phyloP scores from a whole-genome alignment of 345 rosid genomes.

The Bruguiera sexangula region DNA sequence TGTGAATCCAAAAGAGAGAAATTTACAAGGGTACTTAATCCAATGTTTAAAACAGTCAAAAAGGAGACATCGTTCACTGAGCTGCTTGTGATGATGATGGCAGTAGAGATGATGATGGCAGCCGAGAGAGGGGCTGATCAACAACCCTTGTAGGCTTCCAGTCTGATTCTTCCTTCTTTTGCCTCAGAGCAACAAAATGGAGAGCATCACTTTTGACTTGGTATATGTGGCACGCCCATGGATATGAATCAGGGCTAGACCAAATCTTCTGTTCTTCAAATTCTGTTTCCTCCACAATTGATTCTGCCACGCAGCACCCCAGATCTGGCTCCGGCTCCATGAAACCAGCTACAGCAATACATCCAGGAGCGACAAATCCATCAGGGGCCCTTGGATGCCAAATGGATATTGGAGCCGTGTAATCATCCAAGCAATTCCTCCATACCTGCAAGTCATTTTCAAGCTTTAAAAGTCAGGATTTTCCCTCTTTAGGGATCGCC shows the following conservation, averaged over 20 bases:
- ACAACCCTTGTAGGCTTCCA: slow-evolving; percentile 72
- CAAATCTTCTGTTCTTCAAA: slow-evolving; percentile 87
- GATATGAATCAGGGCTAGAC: slow-evolving; percentile 78
- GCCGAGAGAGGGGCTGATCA: slow-evolving; percentile 35
- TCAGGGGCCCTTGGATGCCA: slow-evolving; percentile 96
- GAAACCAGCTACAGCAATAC: slow-evolving; percentile 62
- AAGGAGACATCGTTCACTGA: too few relatives aligned
- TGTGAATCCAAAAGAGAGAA: too few relatives aligned
- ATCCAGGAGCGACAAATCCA: slow-evolving; percentile 69
- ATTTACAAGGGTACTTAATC: too few relatives aligned
- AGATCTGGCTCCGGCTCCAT: slow-evolving; percentile 61
- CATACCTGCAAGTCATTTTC: slow-evolving; percentile 54
- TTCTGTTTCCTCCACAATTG: slow-evolving; percentile 61
- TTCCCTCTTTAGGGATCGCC: not conserved
- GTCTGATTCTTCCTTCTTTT: slow-evolving; percentile 54
- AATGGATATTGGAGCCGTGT: slow-evolving; percentile 59
- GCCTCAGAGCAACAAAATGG: slow-evolving; percentile 82
- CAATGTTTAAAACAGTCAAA: too few relatives aligned
- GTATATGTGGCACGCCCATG: slow-evolving; percentile 90
- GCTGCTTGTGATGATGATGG: too few relatives aligned
- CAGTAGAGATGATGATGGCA: not conserved
- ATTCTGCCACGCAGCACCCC: slow-evolving; percentile 64
- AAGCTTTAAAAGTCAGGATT: not conserved
- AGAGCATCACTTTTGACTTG: slow-evolving; percentile 87
- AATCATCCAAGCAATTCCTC: slow-evolving; percentile 89